phyloP scores from a whole-genome alignment of 1,284 basidiomycete genomes.

The Athelia psychrophila region DNA sequence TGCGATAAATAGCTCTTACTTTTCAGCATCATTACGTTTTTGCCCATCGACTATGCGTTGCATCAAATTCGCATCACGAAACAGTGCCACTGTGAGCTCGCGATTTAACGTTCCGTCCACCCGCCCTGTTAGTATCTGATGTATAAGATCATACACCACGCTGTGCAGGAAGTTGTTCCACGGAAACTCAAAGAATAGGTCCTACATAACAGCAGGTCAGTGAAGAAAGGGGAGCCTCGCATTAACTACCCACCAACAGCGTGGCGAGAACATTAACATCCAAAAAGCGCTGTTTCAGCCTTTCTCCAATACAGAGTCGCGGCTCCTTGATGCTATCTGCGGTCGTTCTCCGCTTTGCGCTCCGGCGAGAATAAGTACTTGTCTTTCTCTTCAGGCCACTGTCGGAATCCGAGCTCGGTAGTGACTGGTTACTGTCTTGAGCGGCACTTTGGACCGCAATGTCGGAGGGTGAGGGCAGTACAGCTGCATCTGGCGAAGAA shows the following conservation, averaged over 20 bases:
- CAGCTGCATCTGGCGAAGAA: constrained; percentile 23
- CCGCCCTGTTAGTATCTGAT: constrained; percentile 91
- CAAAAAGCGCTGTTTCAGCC: constrained; percentile 75
- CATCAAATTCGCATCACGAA: constrained; percentile 80
- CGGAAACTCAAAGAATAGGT: constrained; percentile 93
- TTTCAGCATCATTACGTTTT: constrained; percentile 69
- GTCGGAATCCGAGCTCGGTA: constrained; percentile 25
- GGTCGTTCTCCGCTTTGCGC: constrained; percentile 42
- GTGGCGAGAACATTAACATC: constrained; percentile 70
- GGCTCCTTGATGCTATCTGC: constrained; percentile 23
- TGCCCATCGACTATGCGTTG: constrained; percentile 85
- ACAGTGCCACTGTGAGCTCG: constrained; percentile 78
- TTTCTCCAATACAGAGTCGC: constrained; percentile 65
- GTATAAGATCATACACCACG: constrained; percentile 94
- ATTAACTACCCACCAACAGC: constrained; percentile 58
- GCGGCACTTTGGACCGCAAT: constrained; percentile 21
- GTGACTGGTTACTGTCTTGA: constrained; percentile 20
- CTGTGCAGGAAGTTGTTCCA: constrained; percentile 99
- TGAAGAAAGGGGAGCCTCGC: constrained; percentile 1
- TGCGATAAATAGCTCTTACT: constrained; percentile 42
- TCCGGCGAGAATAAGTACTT: constrained; percentile 49
- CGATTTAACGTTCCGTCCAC: constrained; percentile 77
- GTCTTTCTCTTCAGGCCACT: constrained; percentile 29
- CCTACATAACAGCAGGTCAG: constrained; percentile 39
- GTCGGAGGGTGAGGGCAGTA: constrained; percentile 25